Evolutionary conservation across 805 yeast genomes (phyloP), one percentile per base, ranked within the genome.

Genomic region (Wickerhamiella hasegawae): DNA sequence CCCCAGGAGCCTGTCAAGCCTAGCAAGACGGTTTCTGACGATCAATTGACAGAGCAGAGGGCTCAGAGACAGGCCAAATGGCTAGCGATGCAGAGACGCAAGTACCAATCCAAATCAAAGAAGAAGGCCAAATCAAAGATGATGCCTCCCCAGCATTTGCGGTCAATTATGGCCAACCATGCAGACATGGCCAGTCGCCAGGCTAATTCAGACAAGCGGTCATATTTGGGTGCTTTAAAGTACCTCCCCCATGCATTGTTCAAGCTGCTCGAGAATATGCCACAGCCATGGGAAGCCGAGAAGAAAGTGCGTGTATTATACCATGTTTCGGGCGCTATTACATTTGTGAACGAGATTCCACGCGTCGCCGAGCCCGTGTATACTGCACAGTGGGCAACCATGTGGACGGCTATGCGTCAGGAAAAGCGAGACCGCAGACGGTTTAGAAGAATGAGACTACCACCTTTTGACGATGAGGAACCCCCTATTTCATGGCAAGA

Each of bases 401-500:
- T 73, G 62, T 90, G 97, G 97, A 59, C 71, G 11, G 74, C 75
- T 58, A 90, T 90, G 99, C 70, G 96, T 48, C 66, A 87, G 32
- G 97, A 90, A 52, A 90, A 90, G 54, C 69, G 92, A 39, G 97
- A 85, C 52, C 67, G 97, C 45, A 63, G 73, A 23, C 92, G 81
- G 51, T 87, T 90, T 58, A 79, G 82, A 49, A 69, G 99, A 45
- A 76, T 90, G 81, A 68, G 83, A 38, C 80, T 90, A 45, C 99
- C 99, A 1, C 85, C 93, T 0, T 84, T 87, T 58, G 98, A 90
- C 55, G 99, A 90, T 52, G 98, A 90, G 54, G 97, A 87, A 53
- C 95, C 95, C 0, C 92, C 94, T 1, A 51, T 85, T 22, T 70
- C 76, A 38, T 90, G 81, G 74, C 48, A 73, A n/a, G 92, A 83